Evolutionary conservation across 495 filamentous ascomycete genomes (phyloP).

Genomic region (Ramalina intermedia): DNA sequence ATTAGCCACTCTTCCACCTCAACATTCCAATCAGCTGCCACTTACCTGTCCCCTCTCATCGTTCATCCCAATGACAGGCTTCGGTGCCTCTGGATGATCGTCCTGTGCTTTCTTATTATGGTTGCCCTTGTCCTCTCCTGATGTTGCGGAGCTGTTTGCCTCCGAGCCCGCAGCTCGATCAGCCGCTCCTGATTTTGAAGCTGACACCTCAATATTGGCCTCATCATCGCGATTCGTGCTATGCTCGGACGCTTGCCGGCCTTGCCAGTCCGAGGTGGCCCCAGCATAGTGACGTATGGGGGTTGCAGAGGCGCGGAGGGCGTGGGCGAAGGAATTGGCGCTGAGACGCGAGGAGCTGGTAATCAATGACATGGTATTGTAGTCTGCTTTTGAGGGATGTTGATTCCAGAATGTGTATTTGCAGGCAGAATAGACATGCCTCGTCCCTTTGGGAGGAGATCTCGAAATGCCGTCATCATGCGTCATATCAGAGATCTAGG

Average conservation of each 20-base stretch:
- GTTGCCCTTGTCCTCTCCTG: slow-evolving; percentile 28
- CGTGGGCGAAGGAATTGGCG: not conserved
- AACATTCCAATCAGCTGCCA: not conserved
- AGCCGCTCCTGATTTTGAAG: slow-evolving; percentile 22
- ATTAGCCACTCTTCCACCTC: too few relatives aligned
- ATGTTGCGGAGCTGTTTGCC: slow-evolving; percentile 28
- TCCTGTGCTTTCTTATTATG: slow-evolving; percentile 39
- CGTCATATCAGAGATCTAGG: not conserved
- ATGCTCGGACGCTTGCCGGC: slow-evolving; percentile 24
- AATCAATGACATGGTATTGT: not conserved
- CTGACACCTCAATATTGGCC: slow-evolving; percentile 28
- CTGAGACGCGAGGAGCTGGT: not conserved
- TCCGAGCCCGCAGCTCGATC: slow-evolving; percentile 26
- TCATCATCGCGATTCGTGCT: slow-evolving; percentile 22
- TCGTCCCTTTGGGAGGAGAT: not conserved
- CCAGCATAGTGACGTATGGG: not conserved
- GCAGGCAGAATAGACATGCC: too few relatives aligned
- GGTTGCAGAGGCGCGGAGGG: slow-evolving; percentile 1
- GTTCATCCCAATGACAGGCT: slow-evolving; percentile 54
- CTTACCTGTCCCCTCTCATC: slow-evolving; percentile 46
- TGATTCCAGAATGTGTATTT: not conserved
- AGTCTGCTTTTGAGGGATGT: too few relatives aligned
- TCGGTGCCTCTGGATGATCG: slow-evolving; percentile 50
- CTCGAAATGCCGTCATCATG: not conserved
- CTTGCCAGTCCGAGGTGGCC: slow-evolving; percentile 19